Base-by-base conservation (phyloP, 192 early-diverging fungal genomes). In the Backusella mclennaniae region DNA sequence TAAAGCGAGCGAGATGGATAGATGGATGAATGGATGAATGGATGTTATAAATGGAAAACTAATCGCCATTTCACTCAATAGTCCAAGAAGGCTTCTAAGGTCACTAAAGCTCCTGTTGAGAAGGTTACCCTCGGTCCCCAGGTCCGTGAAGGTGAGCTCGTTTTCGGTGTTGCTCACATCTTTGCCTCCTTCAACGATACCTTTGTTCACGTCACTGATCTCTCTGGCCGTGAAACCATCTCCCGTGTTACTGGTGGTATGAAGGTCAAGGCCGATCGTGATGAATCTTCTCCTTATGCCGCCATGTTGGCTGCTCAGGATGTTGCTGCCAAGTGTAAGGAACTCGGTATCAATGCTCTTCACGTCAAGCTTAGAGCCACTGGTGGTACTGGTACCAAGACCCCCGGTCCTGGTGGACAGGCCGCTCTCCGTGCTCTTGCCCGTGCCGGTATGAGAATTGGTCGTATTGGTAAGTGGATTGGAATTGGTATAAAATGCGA, bases 231-330 rank as follows among this genome's bases (percentile, higher is more conserved):
- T 85, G 97, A 99, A 92, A 99, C 98, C 86, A 97, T 99, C 83
- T 90, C 92, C 83, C 94, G 98, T 89, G 94, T 99, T 74, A 99
- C 98, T 82, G 96, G 97, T 91, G 98, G 98, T 80, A 99, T 99
- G 98, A 99, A 97, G 92, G 98, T 99, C 84, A 99, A 99, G 94
- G 95, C 97, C 71, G 98, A 99, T 88, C 97, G 98, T 91, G 98
- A 99, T 87, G 98, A 99, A 88, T 96, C 97, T 69, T 98, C 98
- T 78, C 96, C 98, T 77, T 99, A 99, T 88, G 98, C 98, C 76
- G 97, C 98, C 81, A 99, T 99, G 98, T 92, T 99, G 89, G 98
- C 98, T 76, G 93, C 96, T 78, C 97, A 99, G 91, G 96, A 99
- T 85, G 98, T 98, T 85, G 96, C 96, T 73, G 92, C 84, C 75